Conservation (phyloP, 2,329 filamentous ascomycete species). For the Didymosphaeria variabile region DNA sequence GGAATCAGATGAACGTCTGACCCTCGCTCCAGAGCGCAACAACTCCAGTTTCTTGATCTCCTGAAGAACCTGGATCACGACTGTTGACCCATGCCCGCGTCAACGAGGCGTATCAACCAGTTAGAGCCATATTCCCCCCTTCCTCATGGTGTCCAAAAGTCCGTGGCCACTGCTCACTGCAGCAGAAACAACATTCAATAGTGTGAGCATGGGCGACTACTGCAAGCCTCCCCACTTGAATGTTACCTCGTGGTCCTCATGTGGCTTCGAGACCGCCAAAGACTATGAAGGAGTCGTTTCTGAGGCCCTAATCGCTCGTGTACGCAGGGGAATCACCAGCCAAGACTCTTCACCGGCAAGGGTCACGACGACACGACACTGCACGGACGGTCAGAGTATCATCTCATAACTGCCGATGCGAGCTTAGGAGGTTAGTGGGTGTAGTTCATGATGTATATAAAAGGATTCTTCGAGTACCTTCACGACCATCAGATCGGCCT, state of each 20-base stretch:
- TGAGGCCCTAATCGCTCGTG: background rate
- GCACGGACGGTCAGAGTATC: background rate
- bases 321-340: conserved; percentile 8
- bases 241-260: conserved; percentile 6
- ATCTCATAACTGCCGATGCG: conserved; percentile 1
- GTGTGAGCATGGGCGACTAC: conserved; percentile 8
- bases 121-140: background rate
- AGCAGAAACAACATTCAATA: conserved; percentile 11
- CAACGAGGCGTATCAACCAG: background rate
- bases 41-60: background rate
- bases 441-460: conserved; percentile 16
- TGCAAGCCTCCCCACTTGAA: conserved; percentile 5
- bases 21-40: background rate
- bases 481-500: conserved; percentile 13
- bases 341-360: conserved; percentile 2
- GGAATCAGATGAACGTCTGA: conserved; percentile 6
- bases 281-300: background rate
- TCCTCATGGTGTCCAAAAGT: background rate
- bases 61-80: background rate
- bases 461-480: conserved; percentile 8
- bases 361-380: background rate
- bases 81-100: background rate
- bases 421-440: background rate
- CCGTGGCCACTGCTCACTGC: conserved; percentile 8
- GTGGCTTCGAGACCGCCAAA: background rate